Conservation (phyloP, 2,329 filamentous ascomycete species). For the Botrytis tulipae region DNA sequence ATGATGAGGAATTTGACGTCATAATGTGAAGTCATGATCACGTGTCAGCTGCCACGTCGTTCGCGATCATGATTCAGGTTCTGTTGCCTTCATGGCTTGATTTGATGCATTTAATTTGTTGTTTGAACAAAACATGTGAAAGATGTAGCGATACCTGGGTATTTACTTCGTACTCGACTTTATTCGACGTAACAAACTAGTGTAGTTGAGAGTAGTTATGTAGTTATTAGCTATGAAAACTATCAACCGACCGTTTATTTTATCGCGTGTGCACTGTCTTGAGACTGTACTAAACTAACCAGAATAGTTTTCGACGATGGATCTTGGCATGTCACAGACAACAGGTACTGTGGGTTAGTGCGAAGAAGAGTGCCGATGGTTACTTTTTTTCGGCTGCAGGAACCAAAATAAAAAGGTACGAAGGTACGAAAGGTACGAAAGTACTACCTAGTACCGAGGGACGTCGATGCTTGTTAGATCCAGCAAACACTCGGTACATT, state of each 20-base stretch:
- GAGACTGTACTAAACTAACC: not conserved
- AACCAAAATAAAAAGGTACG: not conserved
- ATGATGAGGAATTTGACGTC: constrained; percentile 13
- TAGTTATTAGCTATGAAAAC: not conserved
- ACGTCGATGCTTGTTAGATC: not conserved
- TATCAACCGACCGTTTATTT: not conserved
- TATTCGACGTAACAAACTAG: not conserved
- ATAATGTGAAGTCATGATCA: constrained; percentile 15
- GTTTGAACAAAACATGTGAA: not conserved
- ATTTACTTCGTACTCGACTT: not conserved
- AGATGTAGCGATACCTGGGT: no score
- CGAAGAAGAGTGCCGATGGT: not conserved
- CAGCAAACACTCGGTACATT: not conserved
- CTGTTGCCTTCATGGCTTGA: not conserved
- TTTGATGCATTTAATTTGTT: not conserved
- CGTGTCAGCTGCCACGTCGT: not conserved
- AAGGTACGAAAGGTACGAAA: not conserved
- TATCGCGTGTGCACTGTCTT: not conserved
- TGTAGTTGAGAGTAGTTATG: no score
- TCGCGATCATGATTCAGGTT: not conserved
- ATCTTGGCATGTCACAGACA: constrained; percentile 1
- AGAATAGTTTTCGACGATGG: not conserved
- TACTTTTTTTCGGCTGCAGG: constrained; percentile 1
- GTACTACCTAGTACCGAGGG: not conserved
- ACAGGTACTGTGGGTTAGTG: not conserved